Percentiles rank a stretch among this genome's conserved stretches.
These are phyloP conservation scores for Aschersonia sp. DNA, from an alignment of 2,329 filamentous ascomycete genomes.

Conservation along the genomic window DNA sequence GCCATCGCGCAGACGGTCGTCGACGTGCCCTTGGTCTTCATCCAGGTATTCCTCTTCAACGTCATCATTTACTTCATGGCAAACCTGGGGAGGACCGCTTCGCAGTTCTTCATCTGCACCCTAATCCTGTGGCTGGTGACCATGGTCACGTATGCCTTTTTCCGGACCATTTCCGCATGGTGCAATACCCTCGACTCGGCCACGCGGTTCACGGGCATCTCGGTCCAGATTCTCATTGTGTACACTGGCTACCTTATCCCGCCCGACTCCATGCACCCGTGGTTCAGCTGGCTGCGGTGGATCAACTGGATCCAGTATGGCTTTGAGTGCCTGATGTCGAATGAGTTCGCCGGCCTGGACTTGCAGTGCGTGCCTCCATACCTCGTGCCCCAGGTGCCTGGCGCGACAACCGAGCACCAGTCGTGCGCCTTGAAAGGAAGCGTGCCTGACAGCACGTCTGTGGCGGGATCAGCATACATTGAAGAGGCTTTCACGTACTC, in stretches of 20 bases:
- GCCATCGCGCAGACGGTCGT: constrained; percentile 40
- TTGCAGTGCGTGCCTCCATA: constrained; percentile 45
- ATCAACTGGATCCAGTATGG: constrained; percentile 53
- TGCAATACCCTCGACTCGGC: constrained; percentile 49
- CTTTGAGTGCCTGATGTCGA: constrained; percentile 53
- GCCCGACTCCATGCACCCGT: constrained; percentile 34
- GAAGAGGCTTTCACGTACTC: constrained; percentile 37
- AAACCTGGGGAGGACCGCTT: constrained; percentile 48
- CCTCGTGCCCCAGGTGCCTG: constrained; percentile 34
- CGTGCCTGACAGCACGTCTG: constrained; percentile 27
- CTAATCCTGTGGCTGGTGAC: constrained; percentile 45
- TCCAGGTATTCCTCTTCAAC: constrained; percentile 54
- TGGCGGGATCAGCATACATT: constrained; percentile 43
- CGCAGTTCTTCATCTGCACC: constrained; percentile 52
- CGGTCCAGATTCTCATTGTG: constrained; percentile 49
- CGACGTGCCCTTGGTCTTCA: constrained; percentile 47
- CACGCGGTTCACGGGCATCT: constrained; percentile 39
- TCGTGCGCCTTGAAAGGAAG: constrained; percentile 36
- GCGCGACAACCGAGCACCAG: constrained; percentile 22
- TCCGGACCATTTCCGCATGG: constrained; percentile 41
- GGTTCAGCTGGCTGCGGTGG: constrained; percentile 58
- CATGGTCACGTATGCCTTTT: constrained; percentile 42
- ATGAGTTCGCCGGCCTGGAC: constrained; percentile 41
- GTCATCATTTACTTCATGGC: constrained; percentile 67
- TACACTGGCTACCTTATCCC: constrained; percentile 54